Conservation (phyloP, 2,329 filamentous ascomycete species). For the Fusarium newnesense region DNA sequence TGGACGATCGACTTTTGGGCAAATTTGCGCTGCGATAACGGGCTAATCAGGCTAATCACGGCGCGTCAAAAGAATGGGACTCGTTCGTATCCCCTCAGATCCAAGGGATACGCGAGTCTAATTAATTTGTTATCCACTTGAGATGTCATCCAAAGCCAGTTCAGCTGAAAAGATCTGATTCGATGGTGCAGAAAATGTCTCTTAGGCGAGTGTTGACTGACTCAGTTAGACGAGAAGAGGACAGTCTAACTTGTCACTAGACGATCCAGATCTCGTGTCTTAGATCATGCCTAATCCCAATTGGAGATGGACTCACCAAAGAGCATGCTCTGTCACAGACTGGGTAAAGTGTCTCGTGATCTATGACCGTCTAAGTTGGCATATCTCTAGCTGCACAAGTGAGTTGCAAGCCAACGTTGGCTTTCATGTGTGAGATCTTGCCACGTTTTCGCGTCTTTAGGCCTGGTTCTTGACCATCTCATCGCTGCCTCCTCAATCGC, state of each 20-base stretch:
- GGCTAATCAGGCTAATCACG: background rate
- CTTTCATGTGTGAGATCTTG: background rate
- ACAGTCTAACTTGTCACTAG: background rate
- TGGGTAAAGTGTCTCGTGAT: background rate
- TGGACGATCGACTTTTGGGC: background rate
- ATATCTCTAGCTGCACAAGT: background rate
- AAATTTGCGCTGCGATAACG: background rate
- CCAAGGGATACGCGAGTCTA: background rate
- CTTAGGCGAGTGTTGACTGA: background rate
- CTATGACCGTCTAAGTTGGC: background rate
- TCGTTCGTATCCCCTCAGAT: background rate
- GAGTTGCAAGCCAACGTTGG: rapidly evolving
- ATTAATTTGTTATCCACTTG: background rate
- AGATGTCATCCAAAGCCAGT: background rate
- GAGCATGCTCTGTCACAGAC: background rate
- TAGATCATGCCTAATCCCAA: too few relatives aligned
- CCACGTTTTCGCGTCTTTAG: too few relatives aligned
- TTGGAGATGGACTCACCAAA: background rate
- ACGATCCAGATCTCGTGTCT: background rate
- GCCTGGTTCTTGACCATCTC: background rate
- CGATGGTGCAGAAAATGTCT: background rate
- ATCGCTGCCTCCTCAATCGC: background rate
- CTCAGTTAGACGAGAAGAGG: background rate
- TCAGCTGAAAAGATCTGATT: background rate
- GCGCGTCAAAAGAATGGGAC: background rate